These are phyloP conservation scores for Aristolochia californica DNA, from an alignment of 164 flowering plant genomes.

Conservation along the genomic window DNA sequence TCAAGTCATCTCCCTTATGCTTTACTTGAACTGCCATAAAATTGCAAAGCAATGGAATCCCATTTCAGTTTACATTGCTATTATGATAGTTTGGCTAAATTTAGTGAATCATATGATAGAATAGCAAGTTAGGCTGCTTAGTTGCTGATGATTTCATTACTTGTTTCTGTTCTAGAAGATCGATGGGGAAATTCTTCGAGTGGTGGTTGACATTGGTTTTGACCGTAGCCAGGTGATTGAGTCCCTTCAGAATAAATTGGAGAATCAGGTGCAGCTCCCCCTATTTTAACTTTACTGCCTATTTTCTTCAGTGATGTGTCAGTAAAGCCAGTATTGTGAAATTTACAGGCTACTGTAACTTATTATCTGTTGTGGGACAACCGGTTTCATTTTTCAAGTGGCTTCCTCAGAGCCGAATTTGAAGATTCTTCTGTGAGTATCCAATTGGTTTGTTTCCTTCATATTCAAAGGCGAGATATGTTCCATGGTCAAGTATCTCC, in stretches of 20 bases:
- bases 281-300: neutral
- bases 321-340: neutral
- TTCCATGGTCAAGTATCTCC: too few relatives aligned
- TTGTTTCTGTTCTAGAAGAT: slow-evolving; percentile 12
- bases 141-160: neutral
- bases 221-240: slow-evolving; percentile 19
- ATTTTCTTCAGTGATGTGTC: neutral
- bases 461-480: too few relatives aligned
- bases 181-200: slow-evolving; percentile 29
- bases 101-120: too few relatives aligned
- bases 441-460: too few relatives aligned
- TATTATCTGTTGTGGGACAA: slow-evolving; percentile 30
- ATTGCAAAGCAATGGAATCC: too few relatives aligned
- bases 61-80: too few relatives aligned
- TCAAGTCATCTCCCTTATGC: too few relatives aligned
- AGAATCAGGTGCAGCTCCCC: slow-evolving; percentile 25
- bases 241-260: slow-evolving; percentile 21
- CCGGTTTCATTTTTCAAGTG: slow-evolving; percentile 16
- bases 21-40: too few relatives aligned
- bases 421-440: slow-evolving; percentile 3
- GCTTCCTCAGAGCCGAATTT: slow-evolving; percentile 21
- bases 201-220: slow-evolving; percentile 31
- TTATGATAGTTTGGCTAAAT: too few relatives aligned
- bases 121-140: too few relatives aligned
- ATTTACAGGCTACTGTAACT: slow-evolving; percentile 29